Base-by-base conservation (phyloP, 176 grass and related monocot genomes). In the Bolboschoenus planiculmis region DNA sequence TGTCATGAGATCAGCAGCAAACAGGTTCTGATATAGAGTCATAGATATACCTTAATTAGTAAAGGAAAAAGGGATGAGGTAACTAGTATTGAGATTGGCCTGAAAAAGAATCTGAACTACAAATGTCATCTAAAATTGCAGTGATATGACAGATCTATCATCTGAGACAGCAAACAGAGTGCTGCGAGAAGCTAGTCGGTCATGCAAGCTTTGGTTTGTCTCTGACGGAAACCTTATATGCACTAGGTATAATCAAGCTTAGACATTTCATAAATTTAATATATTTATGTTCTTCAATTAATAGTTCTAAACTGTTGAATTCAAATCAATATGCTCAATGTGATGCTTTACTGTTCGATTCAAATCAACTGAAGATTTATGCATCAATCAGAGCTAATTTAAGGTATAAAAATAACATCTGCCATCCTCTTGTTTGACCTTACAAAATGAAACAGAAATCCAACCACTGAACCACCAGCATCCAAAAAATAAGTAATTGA, bases 191-290 rank as follows among this genome's bases (percentile, higher is more conserved):
- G 88, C 84, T 79, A 70, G 89, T 53, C 24, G 64, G 37, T 95
- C 90, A 57, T 95, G 90, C 90, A 92, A 87, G 79, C 92, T 95
- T 74, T 95, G 86, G 86, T 95, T 95, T 87, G 79, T 95, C 62
- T 90, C 86, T 77, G 90, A 84, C 40, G 86, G 86, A 21, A 78
- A 86, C 66, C 85, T 92, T 14, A 90, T 92, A 54, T 89, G 3
- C 53, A 86, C 82, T 27, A 92, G 90, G 93, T 85, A 53, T 53
- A 53, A 53, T 53, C 16, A 85, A 51, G 0, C 0, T 48, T 47
- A 1, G 1, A 29, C 14, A 67, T 3, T 67, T 1, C 5, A 67
- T 20, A 37, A 67, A 13, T 23, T 72, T 50, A 75, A 75, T 40
- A 64, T 65, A 37, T 81, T 56, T 9, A 2, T 82, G 82, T 50